Evolutionary conservation across 2,329 filamentous ascomycete species (phyloP).

Genomic region (Mollisiaceae sp.): DNA sequence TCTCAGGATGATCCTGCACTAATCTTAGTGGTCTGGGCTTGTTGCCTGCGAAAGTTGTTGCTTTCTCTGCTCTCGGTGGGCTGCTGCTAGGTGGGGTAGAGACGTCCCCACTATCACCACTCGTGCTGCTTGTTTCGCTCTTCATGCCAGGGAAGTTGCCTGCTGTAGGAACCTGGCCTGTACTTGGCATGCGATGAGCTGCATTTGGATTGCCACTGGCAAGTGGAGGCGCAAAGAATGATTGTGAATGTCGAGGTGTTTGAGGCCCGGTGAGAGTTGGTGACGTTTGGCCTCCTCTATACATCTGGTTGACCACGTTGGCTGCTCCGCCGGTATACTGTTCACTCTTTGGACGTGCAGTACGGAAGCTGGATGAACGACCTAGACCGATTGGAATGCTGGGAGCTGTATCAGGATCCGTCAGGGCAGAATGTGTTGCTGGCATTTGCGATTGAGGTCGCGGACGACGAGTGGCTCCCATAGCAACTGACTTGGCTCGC

Average conservation of each 20-base stretch:
- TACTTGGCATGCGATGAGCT: constrained; percentile 56
- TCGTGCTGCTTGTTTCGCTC: constrained; percentile 59
- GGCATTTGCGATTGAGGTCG: constrained; percentile 65
- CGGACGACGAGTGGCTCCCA: constrained; percentile 49
- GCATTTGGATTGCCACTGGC: constrained; percentile 58
- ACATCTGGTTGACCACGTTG: constrained; percentile 86
- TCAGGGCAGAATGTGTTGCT: constrained; percentile 50
- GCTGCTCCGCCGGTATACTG: constrained; percentile 65
- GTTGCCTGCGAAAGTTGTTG: constrained; percentile 65
- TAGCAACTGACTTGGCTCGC: constrained; percentile 65
- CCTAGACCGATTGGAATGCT: constrained; percentile 72
- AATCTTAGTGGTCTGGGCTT: constrained; percentile 86
- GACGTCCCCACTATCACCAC: constrained; percentile 65
- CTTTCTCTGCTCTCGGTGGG: constrained; percentile 58
- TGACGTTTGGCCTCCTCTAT: constrained; percentile 70
- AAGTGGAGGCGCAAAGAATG: constrained; percentile 63
- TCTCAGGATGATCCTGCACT: constrained; percentile 75
- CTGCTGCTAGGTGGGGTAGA: constrained; percentile 57
- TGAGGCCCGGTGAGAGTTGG: constrained; percentile 56
- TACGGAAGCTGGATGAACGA: constrained; percentile 59
- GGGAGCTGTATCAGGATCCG: constrained; percentile 75
- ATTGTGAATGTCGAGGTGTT: constrained; percentile 64
- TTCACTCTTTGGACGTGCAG: constrained; percentile 64
- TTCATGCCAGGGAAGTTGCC: constrained; percentile 72
- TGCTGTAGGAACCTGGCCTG: constrained; percentile 52